Base-by-base conservation (phyloP, 352 stramenopile genomes). In the Phytophthora sojae region DNA sequence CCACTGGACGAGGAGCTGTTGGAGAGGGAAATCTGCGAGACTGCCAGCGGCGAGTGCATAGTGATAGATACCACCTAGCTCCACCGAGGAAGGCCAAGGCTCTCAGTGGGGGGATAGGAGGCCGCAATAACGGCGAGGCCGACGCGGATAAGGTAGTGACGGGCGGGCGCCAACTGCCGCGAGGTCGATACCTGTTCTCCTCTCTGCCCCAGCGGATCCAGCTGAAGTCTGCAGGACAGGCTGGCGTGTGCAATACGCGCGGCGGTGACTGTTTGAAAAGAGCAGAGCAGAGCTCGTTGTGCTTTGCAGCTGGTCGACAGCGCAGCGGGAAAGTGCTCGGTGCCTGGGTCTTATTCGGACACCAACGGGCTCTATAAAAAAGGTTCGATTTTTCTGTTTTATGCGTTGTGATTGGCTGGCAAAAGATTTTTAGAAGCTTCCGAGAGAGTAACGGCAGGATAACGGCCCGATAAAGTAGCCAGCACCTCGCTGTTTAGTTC, bases 1-100 rank as follows among this genome's bases (percentile, higher is more conserved):
- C 23, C 23, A 3, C 23, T 26, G 6, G 4, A 21, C 17, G 42
- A 21, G 5, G 73, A 83, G 64, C 66, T 81, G 30, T 61, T 61
- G 21, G 81, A 90, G 44, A 91, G 61, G 23, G 82, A 83, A 64
- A 93, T 91, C 65, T 86, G 82, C 9, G 85, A 93, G 76, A 93
- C 79, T 47, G 80, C 74, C 37, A 93, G 67, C 47, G 85, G 83
- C 42, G 85, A 90, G 45, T 83, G 53, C 85, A 90, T 87, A 21
- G 30, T 8, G 15, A 6, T 49, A 8, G 15, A 17, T 49, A 15
- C 11, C 4, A 15, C 11, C 4, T n/a, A 15, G 4, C 42, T 44
- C 37, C 39, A 64, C 69, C 42, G 53, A 47, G 17, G 4, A 21
- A 23, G 42, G 17, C 5, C 42, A 21, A 5, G 9, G 21, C 35